Base-by-base conservation (phyloP, 202 grass and related monocot species). In the Zizania palustris region DNA sequence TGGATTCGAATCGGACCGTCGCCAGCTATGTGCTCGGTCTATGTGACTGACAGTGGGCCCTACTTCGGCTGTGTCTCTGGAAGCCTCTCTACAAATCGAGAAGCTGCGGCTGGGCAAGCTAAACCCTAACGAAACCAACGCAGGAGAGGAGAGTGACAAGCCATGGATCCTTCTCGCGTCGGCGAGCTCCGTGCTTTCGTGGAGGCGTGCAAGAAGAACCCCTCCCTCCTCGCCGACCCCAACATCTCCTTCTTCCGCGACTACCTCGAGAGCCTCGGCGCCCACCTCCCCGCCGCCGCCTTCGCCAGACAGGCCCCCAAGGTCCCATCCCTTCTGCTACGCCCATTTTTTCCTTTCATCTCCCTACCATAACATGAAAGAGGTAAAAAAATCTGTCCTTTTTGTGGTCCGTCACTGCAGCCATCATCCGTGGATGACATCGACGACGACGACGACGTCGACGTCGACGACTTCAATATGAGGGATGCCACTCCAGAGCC, bases 161-260 rank as follows among this genome's bases (percentile, higher is more conserved):
- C 82, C 49, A 97, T 97, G 93, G 93, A 93, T 13, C 49, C 85
- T 45, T 55, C 83, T 28, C 89, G 80, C 74, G 60, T 90, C 67
- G 74, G 80, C 57, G 88, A 97, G 57, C 84, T 97, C 8, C 78
- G 70, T 15, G 20, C 43, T 7, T 93, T 97, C 74, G 78, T 91
- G 3, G 93, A 91, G 39, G 78, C 87, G 49, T 97, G 93, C 90
- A 85, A 89, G 67, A 85, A 75, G 34, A 78, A 97, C 5, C 88
- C 90, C 7, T 55, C 90, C 14, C 9, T 93, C 55, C 85, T 97
- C 33, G 45, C 57, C 84, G 88, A 93, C 35, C 93, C 90, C 67
- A 81, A 60, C 74, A 78, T 97, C 72, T 43, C 88, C 86, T 97
- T 93, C 90, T 97, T 97, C 85, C 79, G 90, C 45, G 88, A 97